Conservation (phyloP, 2,329 filamentous ascomycete genomes). For the Xylaria sp. region DNA sequence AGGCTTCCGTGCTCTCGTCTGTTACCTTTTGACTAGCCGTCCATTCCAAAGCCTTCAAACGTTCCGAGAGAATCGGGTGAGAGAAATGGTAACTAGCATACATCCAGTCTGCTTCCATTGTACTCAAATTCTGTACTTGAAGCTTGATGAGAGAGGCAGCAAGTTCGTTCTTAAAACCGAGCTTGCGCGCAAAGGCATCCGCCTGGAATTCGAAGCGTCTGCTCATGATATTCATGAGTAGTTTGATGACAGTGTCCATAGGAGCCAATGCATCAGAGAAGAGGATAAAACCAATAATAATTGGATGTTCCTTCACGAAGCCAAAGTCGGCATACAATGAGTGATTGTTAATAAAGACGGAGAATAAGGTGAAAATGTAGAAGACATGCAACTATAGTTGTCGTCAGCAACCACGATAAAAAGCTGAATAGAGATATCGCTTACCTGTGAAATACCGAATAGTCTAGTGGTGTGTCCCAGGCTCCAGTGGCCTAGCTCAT, state of each 20-base stretch:
- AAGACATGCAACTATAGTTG: slow-evolving; percentile 85
- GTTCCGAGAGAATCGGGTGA: slow-evolving; percentile 93
- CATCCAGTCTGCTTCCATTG: slow-evolving; percentile 98
- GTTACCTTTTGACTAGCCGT: slow-evolving; percentile 69
- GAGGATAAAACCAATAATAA: slow-evolving; percentile 96
- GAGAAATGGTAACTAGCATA: slow-evolving; percentile 99
- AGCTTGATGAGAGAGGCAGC: slow-evolving; percentile 93
- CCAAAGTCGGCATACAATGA: slow-evolving; percentile 93
- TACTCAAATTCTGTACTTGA: slow-evolving; percentile 97
- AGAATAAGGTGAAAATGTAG: slow-evolving; percentile 97
- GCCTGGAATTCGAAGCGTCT: slow-evolving; percentile 97
- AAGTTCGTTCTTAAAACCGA: slow-evolving; percentile 86
- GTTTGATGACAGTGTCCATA: slow-evolving; percentile 93
- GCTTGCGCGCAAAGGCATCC: slow-evolving; percentile 84
- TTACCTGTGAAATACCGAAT: slow-evolving; percentile 84
- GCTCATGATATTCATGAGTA: slow-evolving; percentile 95
- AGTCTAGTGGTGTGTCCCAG: slow-evolving; percentile 93
- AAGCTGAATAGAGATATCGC: slow-evolving; percentile 31
- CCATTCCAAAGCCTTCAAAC: slow-evolving; percentile 91
- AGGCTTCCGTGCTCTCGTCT: slow-evolving; percentile 60
- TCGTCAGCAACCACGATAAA: slow-evolving; percentile 44
- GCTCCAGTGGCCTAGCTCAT: slow-evolving; percentile 97
- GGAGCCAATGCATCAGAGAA: slow-evolving; percentile 97
- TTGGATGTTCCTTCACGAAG: slow-evolving; percentile 83
- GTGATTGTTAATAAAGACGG: slow-evolving; percentile 94